Evolutionary conservation across 192 early-diverging fungal species (phyloP).

Genomic region (Backusella mclennaniae): DNA sequence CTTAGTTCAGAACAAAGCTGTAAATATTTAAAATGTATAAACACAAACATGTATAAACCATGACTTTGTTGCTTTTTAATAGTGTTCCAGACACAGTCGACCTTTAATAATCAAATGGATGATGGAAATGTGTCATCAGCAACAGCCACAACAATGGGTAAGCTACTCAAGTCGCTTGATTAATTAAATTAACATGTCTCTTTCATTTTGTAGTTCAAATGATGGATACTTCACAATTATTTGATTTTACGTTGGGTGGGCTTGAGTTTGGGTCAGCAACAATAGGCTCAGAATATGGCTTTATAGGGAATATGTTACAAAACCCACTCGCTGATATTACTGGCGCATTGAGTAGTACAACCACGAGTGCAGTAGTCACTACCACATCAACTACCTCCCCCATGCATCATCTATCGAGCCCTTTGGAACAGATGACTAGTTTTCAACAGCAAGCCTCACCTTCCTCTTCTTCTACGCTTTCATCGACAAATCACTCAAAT

Average conservation of each 20-base stretch:
- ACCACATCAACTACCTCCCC: background rate
- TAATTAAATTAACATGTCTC: background rate
- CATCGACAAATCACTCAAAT: background rate
- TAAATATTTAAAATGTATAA: slow-evolving; percentile 15
- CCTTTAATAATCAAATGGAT: slow-evolving; percentile 28
- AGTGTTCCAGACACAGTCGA: slow-evolving; percentile 56
- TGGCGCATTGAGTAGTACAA: slow-evolving; percentile 6
- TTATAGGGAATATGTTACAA: slow-evolving; percentile 87
- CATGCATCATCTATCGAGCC: slow-evolving; percentile 11
- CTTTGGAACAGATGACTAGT: background rate
- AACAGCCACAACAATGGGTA: slow-evolving; percentile 4
- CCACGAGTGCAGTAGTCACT: background rate
- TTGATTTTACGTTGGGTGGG: slow-evolving; percentile 40
- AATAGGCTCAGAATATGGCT: slow-evolving; percentile 84
- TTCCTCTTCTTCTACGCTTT: background rate
- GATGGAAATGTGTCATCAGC: background rate
- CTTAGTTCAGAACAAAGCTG: slow-evolving; percentile 40
- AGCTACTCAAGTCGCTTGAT: slow-evolving; percentile 44
- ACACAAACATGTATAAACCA: slow-evolving; percentile 5
- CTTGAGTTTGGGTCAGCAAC: slow-evolving; percentile 86
- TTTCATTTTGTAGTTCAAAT: background rate
- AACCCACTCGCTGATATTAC: slow-evolving; percentile 39
- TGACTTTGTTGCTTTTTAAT: background rate
- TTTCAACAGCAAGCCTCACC: background rate
- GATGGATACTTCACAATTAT: slow-evolving; percentile 21